Conservation (phyloP, 2,329 filamentous ascomycete genomes). For the Myriangium duriaei region DNA sequence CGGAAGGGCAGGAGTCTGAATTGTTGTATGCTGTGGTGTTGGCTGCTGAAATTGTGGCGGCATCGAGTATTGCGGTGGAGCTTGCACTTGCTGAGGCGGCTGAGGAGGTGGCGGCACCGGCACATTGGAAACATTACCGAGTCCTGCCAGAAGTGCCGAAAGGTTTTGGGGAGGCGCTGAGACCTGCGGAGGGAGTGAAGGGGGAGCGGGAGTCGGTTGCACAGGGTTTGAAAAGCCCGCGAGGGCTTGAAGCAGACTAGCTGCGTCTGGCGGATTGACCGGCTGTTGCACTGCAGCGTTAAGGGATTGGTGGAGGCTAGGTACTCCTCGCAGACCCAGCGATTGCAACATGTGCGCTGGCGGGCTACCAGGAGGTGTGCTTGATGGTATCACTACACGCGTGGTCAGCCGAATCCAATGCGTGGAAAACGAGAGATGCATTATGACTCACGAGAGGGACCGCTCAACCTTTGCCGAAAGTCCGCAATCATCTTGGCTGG, state of each 20-base stretch:
- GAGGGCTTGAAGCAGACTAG: slow-evolving; percentile 24
- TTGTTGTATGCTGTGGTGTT: slow-evolving; percentile 1
- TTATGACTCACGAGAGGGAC: slow-evolving; percentile 50
- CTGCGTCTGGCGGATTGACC: slow-evolving; percentile 18
- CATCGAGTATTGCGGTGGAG: slow-evolving; percentile 6
- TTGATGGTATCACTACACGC: slow-evolving; percentile 14
- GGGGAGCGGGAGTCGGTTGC: slow-evolving; percentile 6
- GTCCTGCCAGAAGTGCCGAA: slow-evolving; percentile 11
- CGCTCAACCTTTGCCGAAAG: slow-evolving; percentile 70
- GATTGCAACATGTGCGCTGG: slow-evolving; percentile 18
- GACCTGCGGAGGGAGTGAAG: not conserved
- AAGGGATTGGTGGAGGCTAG: slow-evolving; percentile 1
- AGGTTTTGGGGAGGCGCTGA: slow-evolving; percentile 8
- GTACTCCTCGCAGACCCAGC: slow-evolving; percentile 10
- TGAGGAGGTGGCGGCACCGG: slow-evolving; percentile 14
- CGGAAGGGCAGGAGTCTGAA: slow-evolving; percentile 1
- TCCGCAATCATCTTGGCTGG: slow-evolving; percentile 63
- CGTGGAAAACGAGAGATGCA: not conserved
- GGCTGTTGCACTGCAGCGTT: slow-evolving; percentile 13
- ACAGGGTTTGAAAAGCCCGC: slow-evolving; percentile 17
- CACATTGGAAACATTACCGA: not conserved
- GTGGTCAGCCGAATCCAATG: not conserved
- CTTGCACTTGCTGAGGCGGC: slow-evolving; percentile 13
- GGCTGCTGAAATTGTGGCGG: slow-evolving; percentile 10
- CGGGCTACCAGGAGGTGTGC: slow-evolving; percentile 20